Conservation (phyloP, 208 protist species). For the Acanthamoeba culbertsoni region DNA sequence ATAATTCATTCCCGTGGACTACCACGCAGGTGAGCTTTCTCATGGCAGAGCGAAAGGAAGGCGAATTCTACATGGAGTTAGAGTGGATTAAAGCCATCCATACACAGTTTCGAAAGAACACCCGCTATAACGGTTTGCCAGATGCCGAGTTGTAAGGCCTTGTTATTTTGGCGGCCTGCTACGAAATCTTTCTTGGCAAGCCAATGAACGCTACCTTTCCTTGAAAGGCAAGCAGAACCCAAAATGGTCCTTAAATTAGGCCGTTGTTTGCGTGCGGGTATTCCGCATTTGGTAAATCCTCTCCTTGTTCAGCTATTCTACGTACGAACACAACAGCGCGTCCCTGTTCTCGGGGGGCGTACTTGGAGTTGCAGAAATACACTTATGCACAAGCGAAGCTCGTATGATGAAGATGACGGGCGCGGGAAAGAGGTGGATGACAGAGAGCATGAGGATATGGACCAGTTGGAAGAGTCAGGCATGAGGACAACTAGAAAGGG, state of each 20-base stretch:
- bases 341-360: no score
- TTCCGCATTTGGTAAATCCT: no score
- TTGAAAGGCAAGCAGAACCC: no score
- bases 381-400: no score
- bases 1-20: neutral
- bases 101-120: neutral
- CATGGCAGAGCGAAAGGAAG: slow-evolving; percentile 16
- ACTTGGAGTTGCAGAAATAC: no score
- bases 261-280: no score
- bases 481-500: neutral
- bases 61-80: neutral
- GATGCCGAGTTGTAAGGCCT: neutral
- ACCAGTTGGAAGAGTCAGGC: neutral
- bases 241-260: no score
- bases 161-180: neutral
- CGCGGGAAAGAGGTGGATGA: neutral
- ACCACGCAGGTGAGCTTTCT: neutral
- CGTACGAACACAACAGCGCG: no score
- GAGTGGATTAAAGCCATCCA: slow-evolving; percentile 13
- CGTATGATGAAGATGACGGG: neutral
- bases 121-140: neutral
- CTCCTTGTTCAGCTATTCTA: no score
- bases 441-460: neutral
- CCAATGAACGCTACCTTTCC: no score
- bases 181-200: no score